These are phyloP conservation scores for Mortierella sp. DNA, from an alignment of 371 early-diverging fungal genomes.

Conservation along the genomic window DNA sequence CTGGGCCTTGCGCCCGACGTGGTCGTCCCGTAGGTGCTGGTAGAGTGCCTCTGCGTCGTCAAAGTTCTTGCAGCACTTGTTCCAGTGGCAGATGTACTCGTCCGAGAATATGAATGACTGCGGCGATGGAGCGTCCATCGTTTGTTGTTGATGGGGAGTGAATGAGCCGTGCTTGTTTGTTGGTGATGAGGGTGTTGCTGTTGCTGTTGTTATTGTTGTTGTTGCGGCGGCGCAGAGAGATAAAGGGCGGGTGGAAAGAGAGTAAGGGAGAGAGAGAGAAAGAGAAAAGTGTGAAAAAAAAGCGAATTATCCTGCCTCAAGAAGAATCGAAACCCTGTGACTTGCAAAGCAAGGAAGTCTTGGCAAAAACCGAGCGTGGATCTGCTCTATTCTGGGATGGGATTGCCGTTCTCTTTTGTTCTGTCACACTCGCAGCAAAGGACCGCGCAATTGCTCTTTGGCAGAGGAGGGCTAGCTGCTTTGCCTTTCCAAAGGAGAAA, in stretches of 20 bases:
- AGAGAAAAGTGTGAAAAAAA: neutral
- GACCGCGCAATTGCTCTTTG: no score
- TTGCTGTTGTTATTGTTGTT: neutral
- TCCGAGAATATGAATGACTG: slow-evolving; percentile 53
- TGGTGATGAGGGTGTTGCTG: neutral
- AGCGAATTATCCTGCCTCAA: neutral
- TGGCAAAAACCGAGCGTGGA: neutral
- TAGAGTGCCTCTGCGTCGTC: slow-evolving; percentile 87
- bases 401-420: neutral
- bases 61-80: slow-evolving; percentile 65
- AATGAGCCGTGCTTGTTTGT: neutral
- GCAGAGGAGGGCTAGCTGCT: neutral
- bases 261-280: neutral
- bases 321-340: neutral
- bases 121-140: slow-evolving; percentile 33
- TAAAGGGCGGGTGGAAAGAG: neutral
- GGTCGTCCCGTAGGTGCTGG: slow-evolving; percentile 85
- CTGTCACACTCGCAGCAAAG: neutral
- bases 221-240: no score
- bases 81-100: slow-evolving; percentile 66
- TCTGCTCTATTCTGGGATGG: neutral
- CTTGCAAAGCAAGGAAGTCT: neutral
- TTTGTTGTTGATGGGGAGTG: slow-evolving; percentile 6
- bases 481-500: neutral
- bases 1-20: slow-evolving; percentile 92